These are phyloP conservation scores for Xylaria flabelliformis DNA, from an alignment of 495 filamentous ascomycete species.

Conservation along the genomic window DNA sequence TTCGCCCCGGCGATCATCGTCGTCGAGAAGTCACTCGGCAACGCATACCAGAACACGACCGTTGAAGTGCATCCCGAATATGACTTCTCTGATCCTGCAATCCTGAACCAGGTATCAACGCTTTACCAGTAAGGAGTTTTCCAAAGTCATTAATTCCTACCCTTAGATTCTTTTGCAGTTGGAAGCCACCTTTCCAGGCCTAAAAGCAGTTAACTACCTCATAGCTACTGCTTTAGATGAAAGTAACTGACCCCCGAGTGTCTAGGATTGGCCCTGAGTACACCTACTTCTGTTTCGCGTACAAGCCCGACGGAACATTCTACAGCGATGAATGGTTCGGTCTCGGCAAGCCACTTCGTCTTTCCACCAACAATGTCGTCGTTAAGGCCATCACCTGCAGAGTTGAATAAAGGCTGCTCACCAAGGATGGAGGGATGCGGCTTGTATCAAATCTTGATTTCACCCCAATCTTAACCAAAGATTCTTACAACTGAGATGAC, in stretches of 20 bases:
- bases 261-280: not conserved
- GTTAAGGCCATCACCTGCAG: slow-evolving; percentile 12
- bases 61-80: not conserved
- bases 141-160: not conserved
- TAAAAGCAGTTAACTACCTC: not conserved
- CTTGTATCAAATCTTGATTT: not conserved
- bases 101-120: slow-evolving; percentile 21
- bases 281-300: slow-evolving; percentile 24
- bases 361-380: slow-evolving; percentile 25
- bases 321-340: slow-evolving; percentile 23
- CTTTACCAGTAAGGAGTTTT: slow-evolving; percentile 15
- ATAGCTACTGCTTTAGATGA: not conserved
- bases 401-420: not conserved
- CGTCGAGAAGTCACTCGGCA: slow-evolving; percentile 19
- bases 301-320: slow-evolving; percentile 6
- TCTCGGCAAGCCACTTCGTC: slow-evolving; percentile 19
- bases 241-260: not conserved
- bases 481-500: not conserved
- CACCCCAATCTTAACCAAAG: not conserved
- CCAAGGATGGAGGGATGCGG: not conserved
- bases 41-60: slow-evolving; percentile 18
- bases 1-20: slow-evolving; percentile 6
- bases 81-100: slow-evolving; percentile 5
- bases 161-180: not conserved
- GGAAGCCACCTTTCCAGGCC: not conserved